Evolutionary conservation across 345 rosid genomes (phyloP).

Genomic region (Salix udensis): DNA sequence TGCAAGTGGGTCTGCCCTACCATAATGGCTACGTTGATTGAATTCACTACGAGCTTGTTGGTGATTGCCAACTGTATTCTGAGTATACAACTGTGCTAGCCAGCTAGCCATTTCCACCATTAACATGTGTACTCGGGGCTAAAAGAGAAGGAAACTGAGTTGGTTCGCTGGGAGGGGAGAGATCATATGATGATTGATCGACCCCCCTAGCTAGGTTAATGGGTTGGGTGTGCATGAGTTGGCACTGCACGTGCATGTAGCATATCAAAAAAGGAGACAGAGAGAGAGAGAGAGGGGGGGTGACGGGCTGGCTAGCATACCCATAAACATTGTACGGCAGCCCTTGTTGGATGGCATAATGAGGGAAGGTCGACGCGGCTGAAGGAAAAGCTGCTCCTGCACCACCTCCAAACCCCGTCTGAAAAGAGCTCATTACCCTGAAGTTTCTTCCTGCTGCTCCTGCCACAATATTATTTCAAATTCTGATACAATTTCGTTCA

Average conservation of each 20-base stretch:
- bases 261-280: not conserved
- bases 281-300: not conserved
- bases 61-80: not conserved
- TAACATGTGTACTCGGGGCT: not conserved
- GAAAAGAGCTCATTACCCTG: slow-evolving; percentile 67
- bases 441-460: slow-evolving; percentile 60
- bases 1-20: not conserved
- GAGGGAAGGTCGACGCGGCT: slow-evolving; percentile 65
- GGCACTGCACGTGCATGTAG: slow-evolving; percentile 49
- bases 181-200: not conserved
- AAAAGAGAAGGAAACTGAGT: not conserved
- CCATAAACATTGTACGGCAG: slow-evolving; percentile 75
- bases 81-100: not conserved
- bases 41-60: not conserved
- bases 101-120: not conserved
- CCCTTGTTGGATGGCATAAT: slow-evolving; percentile 81
- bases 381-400: slow-evolving; percentile 67
- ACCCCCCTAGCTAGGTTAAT: slow-evolving; percentile 14
- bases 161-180: too few relatives aligned
- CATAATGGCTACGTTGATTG: not conserved
- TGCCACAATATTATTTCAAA: slow-evolving; percentile 10
- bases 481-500: not conserved
- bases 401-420: slow-evolving; percentile 64
- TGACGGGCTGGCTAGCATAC: not conserved
- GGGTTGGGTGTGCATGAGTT: slow-evolving; percentile 36